phyloP scores from a whole-genome alignment of 495 filamentous ascomycete species.

The Extremus antarcticus region DNA sequence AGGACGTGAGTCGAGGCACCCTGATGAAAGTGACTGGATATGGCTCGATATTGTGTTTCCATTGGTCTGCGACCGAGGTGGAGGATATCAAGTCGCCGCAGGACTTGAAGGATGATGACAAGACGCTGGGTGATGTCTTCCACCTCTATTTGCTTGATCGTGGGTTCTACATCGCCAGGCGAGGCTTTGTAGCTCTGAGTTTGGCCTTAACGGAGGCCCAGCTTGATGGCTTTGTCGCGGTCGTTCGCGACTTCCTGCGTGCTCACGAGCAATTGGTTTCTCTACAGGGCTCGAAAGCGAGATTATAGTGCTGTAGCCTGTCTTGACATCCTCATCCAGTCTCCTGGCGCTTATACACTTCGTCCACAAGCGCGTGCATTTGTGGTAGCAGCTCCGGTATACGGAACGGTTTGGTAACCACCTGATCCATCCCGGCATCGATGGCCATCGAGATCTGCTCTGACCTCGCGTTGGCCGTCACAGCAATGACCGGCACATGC shows the following conservation, averaged over 20 bases:
- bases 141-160: not conserved
- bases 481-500: conserved; percentile 63
- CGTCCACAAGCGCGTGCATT: conserved; percentile 35
- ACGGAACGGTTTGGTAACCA: conserved; percentile 74
- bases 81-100: not conserved
- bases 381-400: conserved; percentile 59
- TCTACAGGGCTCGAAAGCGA: not conserved
- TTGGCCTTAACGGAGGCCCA: not conserved
- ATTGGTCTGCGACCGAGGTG: conserved; percentile 21
- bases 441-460: conserved; percentile 57
- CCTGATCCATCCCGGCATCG: conserved; percentile 64
- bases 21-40: conserved; percentile 31
- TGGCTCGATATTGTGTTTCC: conserved; percentile 37
- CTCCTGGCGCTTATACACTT: not conserved
- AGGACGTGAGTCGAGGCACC: conserved; percentile 27
- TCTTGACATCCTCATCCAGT: not conserved
- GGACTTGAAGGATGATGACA: not conserved
- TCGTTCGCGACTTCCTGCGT: not conserved
- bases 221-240: not conserved
- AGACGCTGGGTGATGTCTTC: not conserved
- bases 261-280: not conserved
- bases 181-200: not conserved
- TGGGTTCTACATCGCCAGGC: not conserved
- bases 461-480: conserved; percentile 63
- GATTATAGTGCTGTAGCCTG: not conserved